Conservation (phyloP, 768 basidiomycete species). For the Rhodotorula babjevae region DNA sequence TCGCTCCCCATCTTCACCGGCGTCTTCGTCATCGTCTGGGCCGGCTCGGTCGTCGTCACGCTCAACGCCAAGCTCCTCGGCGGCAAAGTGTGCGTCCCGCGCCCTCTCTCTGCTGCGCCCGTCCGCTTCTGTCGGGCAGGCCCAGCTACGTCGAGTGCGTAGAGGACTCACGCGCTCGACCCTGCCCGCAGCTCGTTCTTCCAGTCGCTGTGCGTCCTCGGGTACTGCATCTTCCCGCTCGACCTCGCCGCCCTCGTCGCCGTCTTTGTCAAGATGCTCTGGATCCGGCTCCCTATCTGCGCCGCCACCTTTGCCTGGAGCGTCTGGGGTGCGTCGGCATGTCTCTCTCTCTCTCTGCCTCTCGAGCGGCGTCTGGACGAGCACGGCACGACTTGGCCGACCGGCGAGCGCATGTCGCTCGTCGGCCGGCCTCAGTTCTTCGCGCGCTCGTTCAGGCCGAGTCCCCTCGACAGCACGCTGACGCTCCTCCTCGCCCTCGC, state of each 20-base stretch:
- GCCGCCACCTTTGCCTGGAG: conserved; percentile 89
- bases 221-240: conserved; percentile 91
- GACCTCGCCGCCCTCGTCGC: conserved; percentile 83
- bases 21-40: conserved; percentile 75
- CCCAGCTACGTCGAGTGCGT: neutral
- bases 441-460: too few relatives aligned
- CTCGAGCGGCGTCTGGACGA: too few relatives aligned
- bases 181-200: conserved; percentile 57
- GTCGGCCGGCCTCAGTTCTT: too few relatives aligned
- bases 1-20: conserved; percentile 84
- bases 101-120: neutral
- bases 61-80: conserved; percentile 77
- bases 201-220: conserved; percentile 88
- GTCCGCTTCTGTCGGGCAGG: too few relatives aligned
- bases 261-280: conserved; percentile 77
- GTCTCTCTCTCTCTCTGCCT: neutral
- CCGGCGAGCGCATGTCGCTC: too few relatives aligned
- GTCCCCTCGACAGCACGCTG: neutral
- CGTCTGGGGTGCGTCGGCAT: conserved; percentile 70
- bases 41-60: conserved; percentile 86
- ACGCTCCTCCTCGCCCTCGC: neutral
- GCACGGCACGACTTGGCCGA: too few relatives aligned
- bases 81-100: conserved; percentile 48
- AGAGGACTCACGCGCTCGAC: conserved; percentile 54
- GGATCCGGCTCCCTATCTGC: conserved; percentile 78